Conservation (phyloP, 2,329 filamentous ascomycete species). For the Acrocalymma vagum region DNA sequence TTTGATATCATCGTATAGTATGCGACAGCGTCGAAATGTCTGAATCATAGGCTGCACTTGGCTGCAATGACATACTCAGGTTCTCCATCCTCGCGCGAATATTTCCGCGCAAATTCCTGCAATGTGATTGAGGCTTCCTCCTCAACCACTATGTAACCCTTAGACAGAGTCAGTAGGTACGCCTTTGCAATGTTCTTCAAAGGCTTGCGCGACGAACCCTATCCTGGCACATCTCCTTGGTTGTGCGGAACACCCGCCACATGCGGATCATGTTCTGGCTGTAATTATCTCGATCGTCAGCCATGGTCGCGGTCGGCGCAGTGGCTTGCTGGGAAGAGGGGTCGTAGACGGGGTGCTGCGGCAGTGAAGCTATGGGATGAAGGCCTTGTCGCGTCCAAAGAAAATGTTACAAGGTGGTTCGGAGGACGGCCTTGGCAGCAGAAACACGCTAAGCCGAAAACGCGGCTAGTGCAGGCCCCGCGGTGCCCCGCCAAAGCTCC, state of each 20-base stretch:
- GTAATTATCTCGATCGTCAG: slow-evolving; percentile 31
- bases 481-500: slow-evolving; percentile 38
- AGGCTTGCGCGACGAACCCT: slow-evolving; percentile 67
- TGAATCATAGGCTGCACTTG: too few relatives aligned
- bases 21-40: too few relatives aligned
- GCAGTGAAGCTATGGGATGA: slow-evolving; percentile 8
- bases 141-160: slow-evolving; percentile 94
- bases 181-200: slow-evolving; percentile 13
- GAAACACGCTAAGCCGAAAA: slow-evolving; percentile 16
- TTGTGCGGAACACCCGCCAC: slow-evolving; percentile 93
- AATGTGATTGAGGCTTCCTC: slow-evolving; percentile 88
- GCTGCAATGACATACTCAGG: slow-evolving; percentile 83
- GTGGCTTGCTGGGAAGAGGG: slow-evolving; percentile 13
- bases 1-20: too few relatives aligned
- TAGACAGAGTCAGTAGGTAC: slow-evolving; percentile 30
- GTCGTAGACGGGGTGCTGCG: slow-evolving; percentile 9
- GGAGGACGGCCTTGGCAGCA: slow-evolving; percentile 30
- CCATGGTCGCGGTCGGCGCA: slow-evolving; percentile 31
- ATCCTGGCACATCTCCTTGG: slow-evolving; percentile 94
- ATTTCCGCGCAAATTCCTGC: slow-evolving; percentile 79
- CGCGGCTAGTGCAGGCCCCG: slow-evolving; percentile 18
- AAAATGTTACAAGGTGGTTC: slow-evolving; percentile 35
- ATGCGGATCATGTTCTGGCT: slow-evolving; percentile 63
- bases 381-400: slow-evolving; percentile 30
- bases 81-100: slow-evolving; percentile 74